Evolutionary conservation across 1,139 yeast species (phyloP), one percentile per base, ranked within the genome.

Genomic region (Yamadazyma dendronema): DNA sequence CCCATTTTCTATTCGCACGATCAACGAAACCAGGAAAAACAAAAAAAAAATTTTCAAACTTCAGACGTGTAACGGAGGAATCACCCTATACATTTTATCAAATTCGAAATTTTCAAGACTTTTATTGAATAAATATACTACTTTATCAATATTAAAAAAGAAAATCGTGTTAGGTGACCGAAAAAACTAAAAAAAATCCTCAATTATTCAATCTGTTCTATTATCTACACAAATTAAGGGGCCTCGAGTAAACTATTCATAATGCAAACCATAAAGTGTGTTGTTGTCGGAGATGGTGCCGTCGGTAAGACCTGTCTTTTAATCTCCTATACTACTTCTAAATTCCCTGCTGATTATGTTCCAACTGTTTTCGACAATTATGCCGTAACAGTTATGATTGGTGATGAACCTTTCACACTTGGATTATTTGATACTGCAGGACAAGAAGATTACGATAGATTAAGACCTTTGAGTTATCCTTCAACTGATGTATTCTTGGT

Each of bases 391-490:
- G 97, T 92, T 39, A 90, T 92, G 88, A 92, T 92, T 60, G 97
- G 97, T 36, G 97, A 90, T 60, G 97, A 90, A 65, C 97, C 97
- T 31, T 90, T 88, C 64, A 92, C 97, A 16, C 78, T 92, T 55
- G 97, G 97, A 12, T 72, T 92, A 46, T 92, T 90, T 59, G 98
- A 92, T 70, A 92, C 98, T 32, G 97, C 98, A 15, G 98, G 98
- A 32, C 98, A 92, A 72, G 97, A 90, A 75, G 97, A 92, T 72
- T 92, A 92, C 63, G 98, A 92, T 66, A 79, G 98, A 60, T 73
- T 92, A 59, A 86, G 98, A 67, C 98, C 98, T 9, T 77, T 92
- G 53, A 84, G 95, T 41, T 92, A 92, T 63, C 97, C 98, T 16
- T 92, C 94, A 40, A 92, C 98, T 12, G 97, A 90, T 61, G 96